Evolutionary conservation across 2,329 filamentous ascomycete species (phyloP), one percentile per base, ranked within the genome.

Genomic region (Teratosphaeria epicoccoides): DNA sequence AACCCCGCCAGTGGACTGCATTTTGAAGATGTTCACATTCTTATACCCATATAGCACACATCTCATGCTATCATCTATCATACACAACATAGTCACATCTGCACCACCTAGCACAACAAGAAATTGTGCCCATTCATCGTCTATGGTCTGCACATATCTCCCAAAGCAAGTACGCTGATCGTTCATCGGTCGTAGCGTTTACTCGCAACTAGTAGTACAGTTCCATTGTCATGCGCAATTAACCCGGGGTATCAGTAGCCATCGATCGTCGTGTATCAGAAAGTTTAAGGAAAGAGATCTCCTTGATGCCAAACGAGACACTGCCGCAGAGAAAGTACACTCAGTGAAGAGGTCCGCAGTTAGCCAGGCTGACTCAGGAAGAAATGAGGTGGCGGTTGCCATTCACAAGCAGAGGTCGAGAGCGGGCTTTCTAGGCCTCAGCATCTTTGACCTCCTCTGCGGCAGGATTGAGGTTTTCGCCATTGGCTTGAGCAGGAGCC

Each of bases 391-490:
- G 6, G 33, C 33, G 33, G 10, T n/a, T 40, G 33, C 33, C 14
- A 6, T 40, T 40, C n/a, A 17, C 33, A 40, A 46, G 23, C 44
- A 46, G 17, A 14, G 20, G 11, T 24, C 23, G 23, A 23, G 25
- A 46, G 23, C 44, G 25, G 22, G 23, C 23, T 46, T 46, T 46
- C 25, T 46, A 46, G 22, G 63, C 63, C 61, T 63, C 57, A 11
- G 56, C 50, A 46, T 62, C 59, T 58, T 61, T 62, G 12, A 28
- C 44, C 44, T 46, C 66, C 57, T 65, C 64, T 40, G 56, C 63
- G 51, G 55, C 48, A 23, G 66, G 64, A 52, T 66, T 64, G 49
- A 59, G 54, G 61, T 67, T 66, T 54, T 66, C 63, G 54, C 66
- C 66, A 56, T 67, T 67, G 51, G 62, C 48, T 49, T 62, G 60